Base-by-base conservation (phyloP, 129 eudicot genomes). In the Scalesia atractyloides region DNA sequence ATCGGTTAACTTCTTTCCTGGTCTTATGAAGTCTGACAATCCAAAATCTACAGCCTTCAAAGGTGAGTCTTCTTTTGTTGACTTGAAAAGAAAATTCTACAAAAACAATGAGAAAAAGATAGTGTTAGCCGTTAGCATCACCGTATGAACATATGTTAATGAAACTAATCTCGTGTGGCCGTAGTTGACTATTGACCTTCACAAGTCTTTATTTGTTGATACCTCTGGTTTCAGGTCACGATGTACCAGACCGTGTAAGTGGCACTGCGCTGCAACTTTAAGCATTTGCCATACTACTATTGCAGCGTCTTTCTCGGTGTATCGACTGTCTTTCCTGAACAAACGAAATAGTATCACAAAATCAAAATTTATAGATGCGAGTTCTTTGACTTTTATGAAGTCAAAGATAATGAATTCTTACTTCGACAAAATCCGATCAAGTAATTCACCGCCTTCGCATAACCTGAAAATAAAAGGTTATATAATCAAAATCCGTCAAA, bases 201-300 rank as follows among this genome's bases (percentile, higher is more conserved):
- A 72, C 76, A 68, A 72, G 69, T 72, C 26, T 70, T 71, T 54
- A 62, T 73, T 64, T 13, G 22, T 58, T 16, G 73, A 51, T 81
- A 94, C 98, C 95, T 94, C 98, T 66, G 98, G 97, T 77, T 94
- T 94, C 98, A 94, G 88, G 77, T 94, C 98, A 64, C 97, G 98
- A 74, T 94, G 98, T 64, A 94, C 98, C 77, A 94, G 75, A 73
- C 98, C 98, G 64, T 86, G 90, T 69, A 94, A 79, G 82, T 90
- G 98, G 60, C 98, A 94, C 68, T 94, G 82, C 7, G 96, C 98
- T 74, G 98, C 98, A 82, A 94, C 98, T 77, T 84, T 94, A 39
- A 94, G 97, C 98, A 94, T 94, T 80, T 94, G 98, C 58, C 98
- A 82, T 50, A 94, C 98, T 44, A 90, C 89, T 49, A 81, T 80